Evolutionary conservation across 1,284 basidiomycete species (phyloP).

Genomic region (Pyrrhoderma lamaoense): DNA sequence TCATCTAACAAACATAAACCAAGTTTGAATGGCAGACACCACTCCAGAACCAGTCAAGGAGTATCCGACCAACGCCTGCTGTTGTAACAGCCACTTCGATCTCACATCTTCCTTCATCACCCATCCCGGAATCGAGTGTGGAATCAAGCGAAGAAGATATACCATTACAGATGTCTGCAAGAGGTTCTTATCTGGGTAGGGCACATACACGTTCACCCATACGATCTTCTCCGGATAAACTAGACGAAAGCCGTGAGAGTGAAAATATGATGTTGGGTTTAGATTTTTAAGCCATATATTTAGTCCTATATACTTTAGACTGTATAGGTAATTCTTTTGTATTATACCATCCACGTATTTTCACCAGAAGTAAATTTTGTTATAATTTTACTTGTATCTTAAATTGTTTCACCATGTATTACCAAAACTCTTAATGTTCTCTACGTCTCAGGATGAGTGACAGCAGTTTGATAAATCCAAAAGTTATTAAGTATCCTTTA

Average conservation of each 20-base stretch:
- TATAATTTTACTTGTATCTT: neutral
- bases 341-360: neutral
- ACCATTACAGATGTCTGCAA: conserved; percentile 1
- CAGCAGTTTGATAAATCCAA: too few species aligned
- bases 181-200: neutral
- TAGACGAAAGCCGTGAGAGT: conserved; percentile 12
- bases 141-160: conserved; percentile 9
- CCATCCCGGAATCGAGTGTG: neutral
- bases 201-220: neutral
- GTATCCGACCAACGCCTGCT: neutral
- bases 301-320: neutral
- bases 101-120: neutral
- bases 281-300: conserved; percentile 4
- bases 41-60: neutral
- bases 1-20: neutral
- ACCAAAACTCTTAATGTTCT: neutral
- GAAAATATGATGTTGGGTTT: conserved; percentile 17
- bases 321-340: neutral
- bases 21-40: conserved; percentile 18
- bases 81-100: neutral
- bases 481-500: too few species aligned
- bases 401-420: neutral
- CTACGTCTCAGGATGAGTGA: too few species aligned
- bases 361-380: too few species aligned
- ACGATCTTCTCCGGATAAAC: neutral